Conservation (phyloP, 2,329 filamentous ascomycete genomes). For the Verticillium alfalfae region DNA sequence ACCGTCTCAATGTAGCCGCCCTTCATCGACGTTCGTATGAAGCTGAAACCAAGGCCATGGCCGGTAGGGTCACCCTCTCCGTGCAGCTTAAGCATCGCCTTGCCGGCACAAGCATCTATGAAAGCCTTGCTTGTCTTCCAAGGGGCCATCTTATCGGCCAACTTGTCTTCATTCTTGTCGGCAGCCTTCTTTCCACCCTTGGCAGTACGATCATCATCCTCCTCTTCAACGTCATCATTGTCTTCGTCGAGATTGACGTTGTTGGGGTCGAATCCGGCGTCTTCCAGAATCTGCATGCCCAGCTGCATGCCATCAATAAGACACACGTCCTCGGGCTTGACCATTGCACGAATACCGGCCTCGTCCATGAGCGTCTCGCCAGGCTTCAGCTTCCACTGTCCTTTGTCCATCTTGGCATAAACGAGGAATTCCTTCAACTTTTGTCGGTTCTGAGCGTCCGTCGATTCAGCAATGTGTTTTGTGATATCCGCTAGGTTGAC, state of each 20-base stretch:
- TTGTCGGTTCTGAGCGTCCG: constrained; percentile 90
- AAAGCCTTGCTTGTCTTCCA: constrained; percentile 98
- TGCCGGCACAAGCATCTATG: constrained; percentile 85
- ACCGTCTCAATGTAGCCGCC: constrained; percentile 86
- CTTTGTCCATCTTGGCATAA: constrained; percentile 82
- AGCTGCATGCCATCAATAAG: constrained; percentile 95
- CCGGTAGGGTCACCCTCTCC: constrained; percentile 93
- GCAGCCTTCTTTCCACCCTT: constrained; percentile 39
- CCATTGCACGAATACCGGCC: constrained; percentile 74
- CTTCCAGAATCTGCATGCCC: constrained; percentile 82
- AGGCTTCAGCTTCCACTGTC: constrained; percentile 71
- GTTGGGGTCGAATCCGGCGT: constrained; percentile 76
- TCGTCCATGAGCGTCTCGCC: constrained; percentile 76
- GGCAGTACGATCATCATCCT: constrained; percentile 33
- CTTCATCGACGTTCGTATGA: constrained; percentile 98
- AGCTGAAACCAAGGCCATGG: constrained; percentile 89
- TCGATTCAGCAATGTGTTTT: constrained; percentile 85
- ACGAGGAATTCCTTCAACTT: constrained; percentile 95
- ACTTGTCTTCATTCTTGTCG: constrained; percentile 58
- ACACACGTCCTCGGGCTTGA: constrained; percentile 93
- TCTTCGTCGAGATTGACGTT: constrained; percentile 59
- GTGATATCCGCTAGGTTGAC: constrained; percentile 81
- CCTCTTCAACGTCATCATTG: constrained; percentile 51
- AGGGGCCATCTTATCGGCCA: constrained; percentile 85
- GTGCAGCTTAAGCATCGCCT: constrained; percentile 93